Conservation (phyloP, 139 green algal species). For the Coelastrella sp. region DNA sequence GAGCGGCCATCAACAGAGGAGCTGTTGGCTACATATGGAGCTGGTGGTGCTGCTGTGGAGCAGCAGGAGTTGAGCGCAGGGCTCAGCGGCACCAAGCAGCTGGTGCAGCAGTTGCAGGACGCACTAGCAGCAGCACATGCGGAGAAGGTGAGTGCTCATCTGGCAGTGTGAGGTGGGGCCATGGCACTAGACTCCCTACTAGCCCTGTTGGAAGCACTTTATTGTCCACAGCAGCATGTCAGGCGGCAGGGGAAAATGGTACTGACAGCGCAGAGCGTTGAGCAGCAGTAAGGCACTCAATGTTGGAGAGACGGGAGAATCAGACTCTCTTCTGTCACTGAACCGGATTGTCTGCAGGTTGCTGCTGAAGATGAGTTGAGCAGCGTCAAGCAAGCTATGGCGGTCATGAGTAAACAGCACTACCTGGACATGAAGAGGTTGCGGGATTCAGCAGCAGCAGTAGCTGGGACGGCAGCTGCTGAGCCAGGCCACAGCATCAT, state of each 20-base stretch:
- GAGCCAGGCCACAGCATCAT: not conserved
- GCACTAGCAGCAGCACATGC: conserved; percentile 42
- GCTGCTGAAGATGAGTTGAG: conserved; percentile 38
- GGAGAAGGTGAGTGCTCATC: conserved; percentile 20
- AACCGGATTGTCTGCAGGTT: not conserved
- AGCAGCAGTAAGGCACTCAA: no score
- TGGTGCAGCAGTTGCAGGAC: conserved; percentile 19
- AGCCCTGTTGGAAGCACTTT: no score
- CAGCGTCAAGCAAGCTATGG: conserved; percentile 41
- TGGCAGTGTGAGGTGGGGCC: not conserved
- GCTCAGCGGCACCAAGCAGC: not conserved
- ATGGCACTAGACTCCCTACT: no score
- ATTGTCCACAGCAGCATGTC: no score
- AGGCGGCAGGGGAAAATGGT: no score
- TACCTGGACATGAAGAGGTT: conserved; percentile 32
- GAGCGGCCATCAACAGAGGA: conserved; percentile 5
- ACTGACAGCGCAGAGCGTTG: no score
- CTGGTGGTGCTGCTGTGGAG: not conserved
- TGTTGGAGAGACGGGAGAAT: no score
- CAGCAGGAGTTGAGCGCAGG: not conserved
- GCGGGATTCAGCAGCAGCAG: conserved; percentile 5
- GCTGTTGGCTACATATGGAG: conserved; percentile 25
- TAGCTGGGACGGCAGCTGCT: not conserved
- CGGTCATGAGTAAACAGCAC: conserved; percentile 45
- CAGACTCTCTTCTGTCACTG: no score